Base-by-base conservation (phyloP, 495 filamentous ascomycete species). In the Penicillium coprophilum region DNA sequence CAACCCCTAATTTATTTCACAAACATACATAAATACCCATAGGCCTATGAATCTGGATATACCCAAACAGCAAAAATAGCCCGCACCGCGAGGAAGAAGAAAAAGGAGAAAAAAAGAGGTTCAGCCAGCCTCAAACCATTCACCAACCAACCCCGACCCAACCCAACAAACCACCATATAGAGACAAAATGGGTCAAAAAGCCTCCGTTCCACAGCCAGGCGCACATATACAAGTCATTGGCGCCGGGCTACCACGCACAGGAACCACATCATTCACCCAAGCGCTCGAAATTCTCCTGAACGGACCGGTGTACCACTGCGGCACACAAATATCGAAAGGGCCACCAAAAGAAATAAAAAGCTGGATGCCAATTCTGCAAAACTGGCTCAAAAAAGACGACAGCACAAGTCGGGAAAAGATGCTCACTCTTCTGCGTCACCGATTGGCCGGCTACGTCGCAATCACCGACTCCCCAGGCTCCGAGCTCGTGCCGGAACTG, bases 191-290 rank as follows among this genome's bases (percentile, higher is more conserved):
- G 64, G 64, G 64, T 32, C 61, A 64, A 58, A 48, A 46, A 12
- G 34, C 58, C 23, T 67, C 64, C 6, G 20, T 24, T 19, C 64
- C 64, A 6, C 30, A 57, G 8, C 56, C 58, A 12, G 59, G 56
- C 20, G 48, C 50, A 11, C 34, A 59, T 43, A 53, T 79, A n/a
- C 70, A 73, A 55, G 76, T 80, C 31, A 80, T 81, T 46, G 75
- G 77, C 4, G 76, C 78, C 6, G 77, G 77, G 9, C 72, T 72
- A 32, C 73, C 77, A 13, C 71, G 77, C 41, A 80, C 77, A 4
- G 78, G 77, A 27, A 80, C 77, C 3, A 67, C 77, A 6, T 79
- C 77, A 23, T 77, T 78, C 65, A 71, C 71, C 45, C 46, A 70
- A 10, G 78, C 76, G 15, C 51, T 82, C 15, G 61, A 61, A 43